Percentiles rank a stretch among this genome's conserved stretches.
phyloP scores from a whole-genome alignment of 345 rosid species.

The Conringia planisiliqua region DNA sequence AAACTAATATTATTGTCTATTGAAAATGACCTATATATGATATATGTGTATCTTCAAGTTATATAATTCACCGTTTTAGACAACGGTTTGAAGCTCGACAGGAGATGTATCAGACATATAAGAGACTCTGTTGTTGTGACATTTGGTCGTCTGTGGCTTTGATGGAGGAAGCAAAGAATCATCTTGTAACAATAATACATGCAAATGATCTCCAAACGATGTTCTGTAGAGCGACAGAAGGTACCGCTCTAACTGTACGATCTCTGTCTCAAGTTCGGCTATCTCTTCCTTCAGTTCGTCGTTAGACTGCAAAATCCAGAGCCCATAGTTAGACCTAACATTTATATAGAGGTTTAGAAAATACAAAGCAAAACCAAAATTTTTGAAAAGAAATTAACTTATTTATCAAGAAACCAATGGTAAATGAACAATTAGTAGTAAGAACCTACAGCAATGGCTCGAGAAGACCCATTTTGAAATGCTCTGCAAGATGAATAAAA shows the following conservation, averaged over 20 bases:
- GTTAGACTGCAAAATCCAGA: conserved; percentile 40
- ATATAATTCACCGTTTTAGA: conserved; percentile 19
- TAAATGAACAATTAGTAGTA: neutral
- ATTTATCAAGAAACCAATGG: neutral
- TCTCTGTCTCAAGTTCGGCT: conserved; percentile 54
- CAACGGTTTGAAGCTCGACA: neutral
- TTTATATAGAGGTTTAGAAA: too few relatives aligned
- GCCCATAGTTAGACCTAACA: neutral
- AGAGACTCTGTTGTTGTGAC: conserved; percentile 27
- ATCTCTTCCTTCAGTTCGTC: conserved; percentile 57
- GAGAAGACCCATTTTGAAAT: conserved; percentile 29
- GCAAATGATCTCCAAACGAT: conserved; percentile 46
- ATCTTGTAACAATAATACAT: conserved; percentile 5
- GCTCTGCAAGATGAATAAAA: conserved; percentile 33
- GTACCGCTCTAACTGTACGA: conserved; percentile 52
- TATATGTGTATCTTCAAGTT: neutral
- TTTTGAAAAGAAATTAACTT: neutral
- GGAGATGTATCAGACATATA: conserved; percentile 2
- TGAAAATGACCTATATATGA: neutral
- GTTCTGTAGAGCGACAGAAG: conserved; percentile 67
- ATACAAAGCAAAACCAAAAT: neutral
- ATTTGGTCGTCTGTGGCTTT: conserved; percentile 10
- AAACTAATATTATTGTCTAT: neutral
- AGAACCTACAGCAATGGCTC: conserved; percentile 40
- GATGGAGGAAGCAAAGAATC: neutral